A percentile compares a stretch with the other conserved stretches of the same genome.
Evolutionary conservation across 345 rosid genomes (phyloP).

Genomic region (Syzygium grande): DNA sequence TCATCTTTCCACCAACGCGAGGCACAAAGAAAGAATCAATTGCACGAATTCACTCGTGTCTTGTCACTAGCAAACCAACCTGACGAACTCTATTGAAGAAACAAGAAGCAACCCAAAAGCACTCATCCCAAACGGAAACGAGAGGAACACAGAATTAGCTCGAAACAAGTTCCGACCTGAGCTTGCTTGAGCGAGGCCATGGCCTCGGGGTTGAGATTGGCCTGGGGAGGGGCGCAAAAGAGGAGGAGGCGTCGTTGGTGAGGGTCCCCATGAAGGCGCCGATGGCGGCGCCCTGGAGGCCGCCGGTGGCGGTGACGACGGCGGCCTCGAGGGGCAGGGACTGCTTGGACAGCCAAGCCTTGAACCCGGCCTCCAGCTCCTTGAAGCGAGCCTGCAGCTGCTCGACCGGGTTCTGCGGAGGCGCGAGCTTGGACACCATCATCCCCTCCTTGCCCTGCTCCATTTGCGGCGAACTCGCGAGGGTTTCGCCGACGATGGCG

Average conservation of each 20-base stretch:
- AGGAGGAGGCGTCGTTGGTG: constrained; percentile 45
- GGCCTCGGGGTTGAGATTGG: constrained; percentile 62
- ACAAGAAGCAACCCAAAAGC: not conserved
- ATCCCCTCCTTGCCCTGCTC: constrained; percentile 35
- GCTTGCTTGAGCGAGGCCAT: constrained; percentile 86
- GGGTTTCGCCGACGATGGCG: not conserved
- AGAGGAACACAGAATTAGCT: not conserved
- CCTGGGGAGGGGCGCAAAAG: constrained; percentile 35
- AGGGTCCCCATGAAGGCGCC: constrained; percentile 77
- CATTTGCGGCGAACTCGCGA: constrained; percentile 14
- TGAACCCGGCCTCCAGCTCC: constrained; percentile 56
- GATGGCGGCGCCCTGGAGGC: constrained; percentile 74
- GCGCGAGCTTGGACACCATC: constrained; percentile 20
- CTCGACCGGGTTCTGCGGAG: constrained; percentile 50
- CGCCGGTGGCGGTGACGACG: constrained; percentile 65
- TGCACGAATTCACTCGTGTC: not conserved
- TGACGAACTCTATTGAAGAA: not conserved
- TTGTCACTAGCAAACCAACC: not conserved
- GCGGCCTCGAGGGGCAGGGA: constrained; percentile 69
- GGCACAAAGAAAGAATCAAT: not conserved
- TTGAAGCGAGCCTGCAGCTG: constrained; percentile 47
- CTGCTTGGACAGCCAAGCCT: constrained; percentile 72
- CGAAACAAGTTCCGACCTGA: constrained; percentile 33
- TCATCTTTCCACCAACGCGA: not conserved
- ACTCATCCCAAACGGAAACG: not conserved